These are phyloP conservation scores for Carnegiea gigantea DNA, from an alignment of 179 eudicot species.

Conservation along the genomic window DNA sequence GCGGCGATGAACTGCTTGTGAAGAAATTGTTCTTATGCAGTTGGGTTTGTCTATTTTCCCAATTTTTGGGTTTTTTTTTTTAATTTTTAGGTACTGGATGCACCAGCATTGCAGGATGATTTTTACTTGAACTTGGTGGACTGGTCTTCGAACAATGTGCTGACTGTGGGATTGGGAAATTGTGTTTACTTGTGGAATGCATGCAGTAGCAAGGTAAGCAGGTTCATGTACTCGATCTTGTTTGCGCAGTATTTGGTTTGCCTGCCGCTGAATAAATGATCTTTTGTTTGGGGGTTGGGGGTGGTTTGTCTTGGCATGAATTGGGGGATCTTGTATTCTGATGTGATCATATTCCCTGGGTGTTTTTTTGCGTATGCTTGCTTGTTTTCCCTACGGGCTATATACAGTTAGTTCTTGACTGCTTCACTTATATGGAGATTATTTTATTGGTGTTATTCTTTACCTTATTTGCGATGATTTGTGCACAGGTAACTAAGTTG, in stretches of 20 bases:
- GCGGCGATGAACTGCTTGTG: not conserved
- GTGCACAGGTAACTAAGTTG: slow-evolving; percentile 76
- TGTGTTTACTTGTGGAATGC: slow-evolving; percentile 98
- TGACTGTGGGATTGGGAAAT: slow-evolving; percentile 89
- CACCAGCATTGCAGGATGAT: slow-evolving; percentile 97
- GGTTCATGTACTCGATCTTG: not conserved
- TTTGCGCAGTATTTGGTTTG: not conserved
- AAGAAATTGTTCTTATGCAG: not conserved
- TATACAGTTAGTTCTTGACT: not conserved
- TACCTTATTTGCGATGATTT: no score
- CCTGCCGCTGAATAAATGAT: not conserved
- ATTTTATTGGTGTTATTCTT: no score
- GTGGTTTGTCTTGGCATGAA: not conserved
- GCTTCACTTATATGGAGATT: no score
- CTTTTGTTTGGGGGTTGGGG: not conserved
- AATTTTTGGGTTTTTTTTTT: not conserved
- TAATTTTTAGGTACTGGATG: slow-evolving; percentile 90
- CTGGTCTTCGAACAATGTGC: slow-evolving; percentile 87
- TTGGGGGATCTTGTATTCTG: not conserved
- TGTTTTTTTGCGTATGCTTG: no score
- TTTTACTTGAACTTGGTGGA: slow-evolving; percentile 92
- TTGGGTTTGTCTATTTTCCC: slow-evolving; percentile 6
- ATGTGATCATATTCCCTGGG: not conserved
- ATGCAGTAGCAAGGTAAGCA: slow-evolving; percentile 83
- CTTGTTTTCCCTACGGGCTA: no score